Evolutionary conservation across 78 protist species (phyloP).

Genomic region (Dictyostelium firmibasis): DNA sequence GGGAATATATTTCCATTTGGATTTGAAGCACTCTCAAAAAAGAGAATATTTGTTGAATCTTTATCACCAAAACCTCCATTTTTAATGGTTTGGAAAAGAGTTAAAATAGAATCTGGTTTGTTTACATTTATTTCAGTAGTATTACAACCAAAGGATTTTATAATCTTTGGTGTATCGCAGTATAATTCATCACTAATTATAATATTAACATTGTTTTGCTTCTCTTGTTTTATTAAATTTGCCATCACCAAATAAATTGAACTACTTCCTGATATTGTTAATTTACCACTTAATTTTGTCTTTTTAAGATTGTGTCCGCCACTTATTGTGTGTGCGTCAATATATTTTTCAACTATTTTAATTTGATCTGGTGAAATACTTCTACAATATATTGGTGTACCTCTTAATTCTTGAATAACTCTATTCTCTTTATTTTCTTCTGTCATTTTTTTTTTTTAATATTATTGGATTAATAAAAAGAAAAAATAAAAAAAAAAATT

Average conservation of each 20-base stretch:
- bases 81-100: neutral
- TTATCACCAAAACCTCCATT: neutral
- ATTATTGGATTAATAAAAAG: too few relatives aligned
- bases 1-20: slow-evolving; percentile 15
- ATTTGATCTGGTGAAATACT: neutral
- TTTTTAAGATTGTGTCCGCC: neutral
- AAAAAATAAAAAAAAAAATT: too few relatives aligned
- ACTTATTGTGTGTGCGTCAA: neutral
- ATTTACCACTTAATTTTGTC: neutral
- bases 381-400: neutral
- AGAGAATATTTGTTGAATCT: neutral
- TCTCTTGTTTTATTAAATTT: neutral
- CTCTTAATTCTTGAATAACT: neutral
- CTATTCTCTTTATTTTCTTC: neutral
- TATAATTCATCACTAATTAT: neutral
- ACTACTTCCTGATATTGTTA: neutral
- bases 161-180: slow-evolving; percentile 8
- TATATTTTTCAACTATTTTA: neutral
- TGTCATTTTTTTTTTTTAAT: neutral
- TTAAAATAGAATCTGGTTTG: neutral
- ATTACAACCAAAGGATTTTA: neutral
- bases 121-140: neutral
- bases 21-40: neutral
- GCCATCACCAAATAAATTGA: neutral
- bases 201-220: neutral